phyloP scores from a whole-genome alignment of 2,329 filamentous ascomycete genomes.

The Botrytis cinerea region DNA sequence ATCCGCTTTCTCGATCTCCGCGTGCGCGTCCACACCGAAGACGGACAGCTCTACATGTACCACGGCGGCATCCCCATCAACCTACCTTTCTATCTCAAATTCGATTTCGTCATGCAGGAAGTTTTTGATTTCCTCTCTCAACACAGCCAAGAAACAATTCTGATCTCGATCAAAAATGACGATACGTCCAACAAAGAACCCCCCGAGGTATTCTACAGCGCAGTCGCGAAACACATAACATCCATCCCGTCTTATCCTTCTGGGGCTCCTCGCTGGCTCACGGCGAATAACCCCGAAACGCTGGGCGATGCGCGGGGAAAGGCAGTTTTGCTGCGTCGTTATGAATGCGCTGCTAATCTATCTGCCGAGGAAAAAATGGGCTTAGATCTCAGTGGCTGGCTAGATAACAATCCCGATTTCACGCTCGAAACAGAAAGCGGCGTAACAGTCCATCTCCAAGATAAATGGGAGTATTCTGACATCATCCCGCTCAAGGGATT shows the following conservation, averaged over 20 bases:
- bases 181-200: constrained; percentile 57
- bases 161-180: constrained; percentile 70
- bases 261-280: constrained; percentile 58
- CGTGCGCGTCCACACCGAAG: constrained; percentile 55
- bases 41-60: constrained; percentile 64
- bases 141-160: constrained; percentile 64
- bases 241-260: constrained; percentile 41
- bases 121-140: constrained; percentile 60
- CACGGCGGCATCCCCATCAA: constrained; percentile 71
- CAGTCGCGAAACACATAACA: constrained; percentile 56
- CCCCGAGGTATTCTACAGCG: constrained; percentile 50
- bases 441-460: constrained; percentile 48
- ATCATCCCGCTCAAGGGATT: constrained; percentile 45
- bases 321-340: constrained; percentile 67
- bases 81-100: constrained; percentile 61
- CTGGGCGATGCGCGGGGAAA: constrained; percentile 66
- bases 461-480: constrained; percentile 49
- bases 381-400: constrained; percentile 53
- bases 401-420: constrained; percentile 64
- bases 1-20: constrained; percentile 73
- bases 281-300: constrained; percentile 57
- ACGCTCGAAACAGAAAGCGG: constrained; percentile 46
- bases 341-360: constrained; percentile 50
- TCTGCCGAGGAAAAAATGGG: constrained; percentile 41
- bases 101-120: constrained; percentile 60